Conservation (phyloP, 345 rosid genomes). For the Brassica incana region DNA sequence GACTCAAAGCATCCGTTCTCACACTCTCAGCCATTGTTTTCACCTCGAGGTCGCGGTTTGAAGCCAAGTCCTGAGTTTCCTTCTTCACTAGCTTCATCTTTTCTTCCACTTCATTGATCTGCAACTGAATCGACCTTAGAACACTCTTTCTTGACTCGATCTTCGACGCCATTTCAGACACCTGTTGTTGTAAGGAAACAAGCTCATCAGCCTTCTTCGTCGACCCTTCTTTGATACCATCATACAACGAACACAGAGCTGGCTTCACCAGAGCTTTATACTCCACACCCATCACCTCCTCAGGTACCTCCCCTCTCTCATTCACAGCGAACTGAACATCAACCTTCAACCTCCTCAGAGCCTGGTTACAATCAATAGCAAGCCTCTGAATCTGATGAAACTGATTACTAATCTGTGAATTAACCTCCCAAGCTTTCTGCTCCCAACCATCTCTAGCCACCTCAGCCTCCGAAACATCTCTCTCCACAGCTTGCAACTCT, state of each 20-base stretch:
- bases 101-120: conserved; percentile 64
- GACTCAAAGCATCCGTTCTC: conserved; percentile 49
- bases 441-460: conserved; percentile 67
- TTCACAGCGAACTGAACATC: conserved; percentile 58
- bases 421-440: conserved; percentile 80
- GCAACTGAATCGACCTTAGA: conserved; percentile 46
- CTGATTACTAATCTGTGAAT: conserved; percentile 45
- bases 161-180: conserved; percentile 54
- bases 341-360: conserved; percentile 69
- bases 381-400: conserved; percentile 69
- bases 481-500: conserved; percentile 84
- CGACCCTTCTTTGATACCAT: conserved; percentile 54
- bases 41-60: conserved; percentile 58
- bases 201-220: conserved; percentile 56
- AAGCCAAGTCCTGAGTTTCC: conserved; percentile 52
- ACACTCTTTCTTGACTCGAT: conserved; percentile 51
- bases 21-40: conserved; percentile 55
- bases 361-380: conserved; percentile 75
- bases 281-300: conserved; percentile 80
- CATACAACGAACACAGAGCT: conserved; percentile 51
- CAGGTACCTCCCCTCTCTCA: conserved; percentile 56
- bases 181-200: conserved; percentile 62
- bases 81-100: conserved; percentile 50
- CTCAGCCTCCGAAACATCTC: conserved; percentile 69
- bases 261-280: conserved; percentile 66